Conservation (phyloP, 2,329 filamentous ascomycete species). For the Monosporascus sp. region DNA sequence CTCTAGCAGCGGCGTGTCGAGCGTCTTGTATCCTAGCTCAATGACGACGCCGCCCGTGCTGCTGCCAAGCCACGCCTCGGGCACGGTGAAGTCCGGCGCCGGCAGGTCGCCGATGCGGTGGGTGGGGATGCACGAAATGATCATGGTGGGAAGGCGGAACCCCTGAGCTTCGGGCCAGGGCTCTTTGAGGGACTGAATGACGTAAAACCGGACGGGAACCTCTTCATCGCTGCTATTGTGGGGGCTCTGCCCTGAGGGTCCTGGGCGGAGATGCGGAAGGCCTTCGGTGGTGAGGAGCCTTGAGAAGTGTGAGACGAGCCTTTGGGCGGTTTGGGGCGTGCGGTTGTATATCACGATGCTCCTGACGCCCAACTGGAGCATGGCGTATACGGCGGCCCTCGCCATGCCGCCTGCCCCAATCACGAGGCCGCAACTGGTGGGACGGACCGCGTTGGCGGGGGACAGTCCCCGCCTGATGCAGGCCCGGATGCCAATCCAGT, state of each 20-base stretch:
- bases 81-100: constrained; percentile 65
- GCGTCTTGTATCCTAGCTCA: constrained; percentile 69
- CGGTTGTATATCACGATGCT: constrained; percentile 73
- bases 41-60: constrained; percentile 71
- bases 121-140: constrained; percentile 71
- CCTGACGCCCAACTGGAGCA: constrained; percentile 71
- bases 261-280: constrained; percentile 30
- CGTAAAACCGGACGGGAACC: constrained; percentile 40
- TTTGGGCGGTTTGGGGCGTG: constrained; percentile 60
- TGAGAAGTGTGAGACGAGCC: constrained; percentile 66
- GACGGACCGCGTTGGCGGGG: constrained; percentile 61
- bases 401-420: constrained; percentile 72
- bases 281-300: constrained; percentile 41
- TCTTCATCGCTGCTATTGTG: constrained; percentile 36
- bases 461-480: constrained; percentile 69
- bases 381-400: constrained; percentile 69
- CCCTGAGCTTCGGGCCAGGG: constrained; percentile 53
- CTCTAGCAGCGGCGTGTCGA: constrained; percentile 64
- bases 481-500: constrained; percentile 74
- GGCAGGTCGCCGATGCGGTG: constrained; percentile 59
- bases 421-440: constrained; percentile 50
- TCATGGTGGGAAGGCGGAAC: constrained; percentile 63
- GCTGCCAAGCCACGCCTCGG: constrained; percentile 64
- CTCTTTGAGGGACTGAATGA: constrained; percentile 53
- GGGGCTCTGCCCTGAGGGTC: no score